Percentiles rank a stretch among this genome's conserved stretches.
Evolutionary conservation across 805 yeast genomes (phyloP).

Genomic region (Candida berthetii): DNA sequence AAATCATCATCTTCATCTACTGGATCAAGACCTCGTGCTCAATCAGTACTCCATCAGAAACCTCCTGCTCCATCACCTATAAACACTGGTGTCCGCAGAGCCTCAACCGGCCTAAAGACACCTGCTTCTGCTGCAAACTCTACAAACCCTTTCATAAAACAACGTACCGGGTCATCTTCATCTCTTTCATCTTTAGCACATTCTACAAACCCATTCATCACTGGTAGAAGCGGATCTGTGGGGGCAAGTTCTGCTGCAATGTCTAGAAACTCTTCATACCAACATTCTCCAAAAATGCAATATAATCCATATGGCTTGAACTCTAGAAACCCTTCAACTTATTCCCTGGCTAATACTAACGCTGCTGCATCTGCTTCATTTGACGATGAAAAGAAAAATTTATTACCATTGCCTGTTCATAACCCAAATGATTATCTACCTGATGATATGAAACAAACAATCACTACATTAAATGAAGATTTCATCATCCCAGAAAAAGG

Average conservation of each 20-base stretch:
- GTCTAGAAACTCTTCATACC: slow-evolving; percentile 7
- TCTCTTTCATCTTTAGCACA: neutral
- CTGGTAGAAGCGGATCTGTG: slow-evolving; percentile 17
- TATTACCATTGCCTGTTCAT: slow-evolving; percentile 55
- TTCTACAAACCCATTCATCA: neutral
- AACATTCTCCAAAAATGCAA: slow-evolving; percentile 34
- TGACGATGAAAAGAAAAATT: slow-evolving; percentile 31
- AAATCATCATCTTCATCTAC: neutral
- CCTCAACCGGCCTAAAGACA: neutral
- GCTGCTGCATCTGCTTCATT: neutral
- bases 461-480: slow-evolving; percentile 44
- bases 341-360: slow-evolving; percentile 9
- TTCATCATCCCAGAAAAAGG: slow-evolving; percentile 38
- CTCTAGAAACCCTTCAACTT: slow-evolving; percentile 24
- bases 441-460: slow-evolving; percentile 38
- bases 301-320: slow-evolving; percentile 64
- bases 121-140: neutral
- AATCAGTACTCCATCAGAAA: neutral
- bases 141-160: slow-evolving; percentile 1
- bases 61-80: neutral
- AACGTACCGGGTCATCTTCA: neutral
- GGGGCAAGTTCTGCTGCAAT: slow-evolving; percentile 14
- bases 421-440: slow-evolving; percentile 66
- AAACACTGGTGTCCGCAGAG: neutral
- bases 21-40: neutral